Evolutionary conservation across 2,329 filamentous ascomycete species (phyloP).

Genomic region (Alternaria gaisen): DNA sequence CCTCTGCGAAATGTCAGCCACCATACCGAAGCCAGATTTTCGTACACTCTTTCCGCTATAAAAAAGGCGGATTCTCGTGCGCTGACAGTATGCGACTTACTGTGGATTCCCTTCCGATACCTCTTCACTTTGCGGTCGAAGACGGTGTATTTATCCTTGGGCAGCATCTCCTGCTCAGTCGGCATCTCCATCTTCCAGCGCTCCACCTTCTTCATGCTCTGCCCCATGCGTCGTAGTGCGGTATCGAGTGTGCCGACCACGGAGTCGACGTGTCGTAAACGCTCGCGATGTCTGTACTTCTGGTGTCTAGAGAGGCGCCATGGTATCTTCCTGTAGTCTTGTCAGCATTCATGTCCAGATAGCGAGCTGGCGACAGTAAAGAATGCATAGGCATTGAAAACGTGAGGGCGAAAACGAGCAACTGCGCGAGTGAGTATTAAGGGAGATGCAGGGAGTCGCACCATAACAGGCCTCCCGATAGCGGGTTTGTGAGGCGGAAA

Average conservation of each 20-base stretch:
- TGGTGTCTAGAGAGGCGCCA: slow-evolving; percentile 88
- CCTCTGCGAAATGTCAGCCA: slow-evolving; percentile 55
- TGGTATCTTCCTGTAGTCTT: slow-evolving; percentile 80
- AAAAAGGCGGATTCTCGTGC: not conserved
- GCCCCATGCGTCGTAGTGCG: slow-evolving; percentile 76
- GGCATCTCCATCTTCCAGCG: slow-evolving; percentile 97
- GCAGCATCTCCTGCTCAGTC: slow-evolving; percentile 91
- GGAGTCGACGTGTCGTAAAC: slow-evolving; percentile 73
- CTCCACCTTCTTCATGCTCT: slow-evolving; percentile 78
- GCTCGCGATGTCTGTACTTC: slow-evolving; percentile 52
- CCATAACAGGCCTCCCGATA: slow-evolving; percentile 53
- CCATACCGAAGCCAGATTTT: not conserved
- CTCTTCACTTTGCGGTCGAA: slow-evolving; percentile 96
- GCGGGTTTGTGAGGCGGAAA: slow-evolving; percentile 51
- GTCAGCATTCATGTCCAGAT: slow-evolving; percentile 1
- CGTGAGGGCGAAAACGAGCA: not conserved
- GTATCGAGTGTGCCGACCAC: slow-evolving; percentile 85
- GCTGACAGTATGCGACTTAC: slow-evolving; percentile 64
- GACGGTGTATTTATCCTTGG: slow-evolving; percentile 96
- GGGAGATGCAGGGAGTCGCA: slow-evolving; percentile 20
- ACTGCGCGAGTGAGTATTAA: not conserved
- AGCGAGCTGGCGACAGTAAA: slow-evolving; percentile 15
- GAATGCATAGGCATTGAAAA: not conserved
- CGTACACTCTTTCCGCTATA: not conserved
- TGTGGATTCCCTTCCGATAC: slow-evolving; percentile 97